Evolutionary conservation across 495 filamentous ascomycete genomes (phyloP).

Genomic region (Aspergillus homomorphus): DNA sequence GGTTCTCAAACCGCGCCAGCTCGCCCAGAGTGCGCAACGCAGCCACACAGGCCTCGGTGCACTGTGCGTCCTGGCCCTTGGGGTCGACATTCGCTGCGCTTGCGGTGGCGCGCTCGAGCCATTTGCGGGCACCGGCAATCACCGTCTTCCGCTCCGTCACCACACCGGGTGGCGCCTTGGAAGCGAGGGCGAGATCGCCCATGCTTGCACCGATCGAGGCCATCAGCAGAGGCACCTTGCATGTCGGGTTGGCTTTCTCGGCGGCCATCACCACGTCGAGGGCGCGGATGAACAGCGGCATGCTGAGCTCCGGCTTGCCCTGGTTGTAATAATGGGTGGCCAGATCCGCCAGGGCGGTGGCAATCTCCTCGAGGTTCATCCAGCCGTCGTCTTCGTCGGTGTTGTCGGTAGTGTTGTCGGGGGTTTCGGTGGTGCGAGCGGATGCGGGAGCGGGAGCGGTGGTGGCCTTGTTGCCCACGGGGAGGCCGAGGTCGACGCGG

Average conservation of each 20-base stretch:
- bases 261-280: conserved; percentile 52
- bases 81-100: conserved; percentile 51
- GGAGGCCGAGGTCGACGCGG: conserved; percentile 58
- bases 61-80: conserved; percentile 66
- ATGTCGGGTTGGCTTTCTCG: conserved; percentile 49
- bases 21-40: conserved; percentile 86
- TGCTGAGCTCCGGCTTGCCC: conserved; percentile 70
- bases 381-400: conserved; percentile 55
- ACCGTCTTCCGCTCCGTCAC: conserved; percentile 49
- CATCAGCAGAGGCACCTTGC: conserved; percentile 67
- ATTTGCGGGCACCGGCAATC: conserved; percentile 60
- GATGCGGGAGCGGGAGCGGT: no score
- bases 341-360: conserved; percentile 66
- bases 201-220: conserved; percentile 34
- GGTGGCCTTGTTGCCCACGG: conserved; percentile 21
- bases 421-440: no score
- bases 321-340: conserved; percentile 67
- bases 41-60: conserved; percentile 78
- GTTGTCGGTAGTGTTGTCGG: not conserved
- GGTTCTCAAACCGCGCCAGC: conserved; percentile 68
- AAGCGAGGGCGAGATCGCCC: conserved; percentile 30
- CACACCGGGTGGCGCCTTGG: conserved; percentile 40
- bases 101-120: conserved; percentile 72
- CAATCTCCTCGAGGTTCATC: conserved; percentile 70
- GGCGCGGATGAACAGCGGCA: conserved; percentile 86